Evolutionary conservation across 306 rosid species (phyloP).

Genomic region (Medicago arabica): DNA sequence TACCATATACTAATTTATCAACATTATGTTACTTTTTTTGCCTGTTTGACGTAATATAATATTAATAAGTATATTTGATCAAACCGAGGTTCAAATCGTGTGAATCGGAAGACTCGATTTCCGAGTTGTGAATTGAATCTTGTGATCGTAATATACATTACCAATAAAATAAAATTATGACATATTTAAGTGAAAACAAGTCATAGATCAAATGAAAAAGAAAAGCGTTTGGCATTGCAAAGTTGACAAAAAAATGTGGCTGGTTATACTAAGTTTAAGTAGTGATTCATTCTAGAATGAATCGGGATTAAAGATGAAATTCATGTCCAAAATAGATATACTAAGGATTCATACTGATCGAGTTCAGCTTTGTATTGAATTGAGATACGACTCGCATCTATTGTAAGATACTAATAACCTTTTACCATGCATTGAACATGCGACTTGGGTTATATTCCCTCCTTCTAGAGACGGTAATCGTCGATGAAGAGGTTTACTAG

Average conservation of each 20-base stretch:
- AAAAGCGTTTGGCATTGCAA: not conserved
- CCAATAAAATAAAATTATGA: too few species aligned
- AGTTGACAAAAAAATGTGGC: not conserved
- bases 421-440: too few species aligned
- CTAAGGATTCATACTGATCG: not conserved
- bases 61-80: too few species aligned
- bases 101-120: not conserved
- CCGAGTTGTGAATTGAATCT: not conserved
- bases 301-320: not conserved
- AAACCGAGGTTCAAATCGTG: not conserved
- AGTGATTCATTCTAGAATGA: not conserved
- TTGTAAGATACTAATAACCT: too few species aligned
- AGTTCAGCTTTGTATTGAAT: not conserved
- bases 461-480: conserved; percentile 8
- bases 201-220: not conserved
- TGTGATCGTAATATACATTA: not conserved
- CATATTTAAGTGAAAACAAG: not conserved
- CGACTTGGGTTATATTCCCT: not conserved
- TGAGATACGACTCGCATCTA: not conserved
- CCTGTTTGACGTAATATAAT: not conserved
- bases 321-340: not conserved
- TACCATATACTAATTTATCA: not conserved
- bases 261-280: not conserved
- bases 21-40: not conserved
- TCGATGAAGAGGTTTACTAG: conserved; percentile 1